Evolutionary conservation across 2,329 filamentous ascomycete species (phyloP), one percentile per base, ranked within the genome.

Genomic region (Beauveria scarabaeidicola): DNA sequence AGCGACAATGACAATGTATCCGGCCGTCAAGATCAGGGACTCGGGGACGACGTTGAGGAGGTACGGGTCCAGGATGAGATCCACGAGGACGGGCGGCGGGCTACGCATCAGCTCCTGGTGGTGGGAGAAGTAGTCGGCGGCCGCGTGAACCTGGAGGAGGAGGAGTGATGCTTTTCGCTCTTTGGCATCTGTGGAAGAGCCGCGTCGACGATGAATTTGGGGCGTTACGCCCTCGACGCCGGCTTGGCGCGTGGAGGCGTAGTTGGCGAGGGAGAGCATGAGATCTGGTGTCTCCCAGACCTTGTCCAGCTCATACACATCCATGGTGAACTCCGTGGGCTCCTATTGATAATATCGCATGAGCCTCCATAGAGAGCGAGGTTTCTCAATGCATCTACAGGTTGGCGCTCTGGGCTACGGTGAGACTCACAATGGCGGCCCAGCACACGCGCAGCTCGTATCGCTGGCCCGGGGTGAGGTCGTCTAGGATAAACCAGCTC

Each of bases 361-460:
- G 15, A 46, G 43, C 5, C 21, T 25, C 13, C 11, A 15, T 44
- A 21, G 10, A 44, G 2, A 21, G 13, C 6, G 0, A 19, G 5
- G 9, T 48, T 29, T 25, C 32, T 36, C 11, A 6, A 36, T 48
- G 25, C 25, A 29, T 25, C 11, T 29, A 21, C n/a, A 38, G 11
- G 1, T 23, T 56, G 41, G 10, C 19, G 32, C 11, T 9, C 21
- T 32, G 11, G 11, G 25, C 36, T 36, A 50, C 15, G 41, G 56
- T 52, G 41, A 52, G 36, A 80, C 89, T 74, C 81, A 96, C 93
- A 62, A 88, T 94, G 44, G 94, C 94, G 62, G 91, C 81, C 92
- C 93, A 99, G 75, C 93, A 97, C 61, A 97, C 80, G 58, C 94
- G 86, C 52, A 96, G 82, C 77, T 99, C 94, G 78, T 97, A 97